Conservation (phyloP, 306 rosid species). For the Vigna mungo region DNA sequence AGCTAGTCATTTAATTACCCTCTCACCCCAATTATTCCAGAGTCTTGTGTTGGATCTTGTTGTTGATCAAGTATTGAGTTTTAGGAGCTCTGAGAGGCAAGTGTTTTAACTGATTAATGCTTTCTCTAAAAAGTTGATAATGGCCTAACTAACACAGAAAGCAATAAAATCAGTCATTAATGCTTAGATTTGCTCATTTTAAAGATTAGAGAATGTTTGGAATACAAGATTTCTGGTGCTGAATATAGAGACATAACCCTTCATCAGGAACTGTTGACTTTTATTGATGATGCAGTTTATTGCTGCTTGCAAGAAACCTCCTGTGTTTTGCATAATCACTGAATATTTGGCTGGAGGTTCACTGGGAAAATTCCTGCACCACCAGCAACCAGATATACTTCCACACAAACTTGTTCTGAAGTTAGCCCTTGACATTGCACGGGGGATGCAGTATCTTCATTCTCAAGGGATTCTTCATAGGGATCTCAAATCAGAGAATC, state of each 20-base stretch:
- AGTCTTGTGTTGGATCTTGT: background rate
- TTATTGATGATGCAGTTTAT: constrained; percentile 66
- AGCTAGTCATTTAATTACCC: constrained; percentile 10
- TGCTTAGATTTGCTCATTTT: background rate
- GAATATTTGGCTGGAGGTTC: constrained; percentile 94
- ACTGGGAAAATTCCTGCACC: constrained; percentile 83
- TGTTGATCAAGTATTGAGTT: constrained; percentile 9
- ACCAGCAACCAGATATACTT: constrained; percentile 76
- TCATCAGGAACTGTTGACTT: constrained; percentile 27
- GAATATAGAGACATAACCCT: background rate
- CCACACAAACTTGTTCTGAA: constrained; percentile 76
- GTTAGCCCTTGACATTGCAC: constrained; percentile 77
- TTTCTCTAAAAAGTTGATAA: constrained; percentile 28
- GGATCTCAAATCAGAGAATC: constrained; percentile 96
- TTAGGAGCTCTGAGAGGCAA: background rate
- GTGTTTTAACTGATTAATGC: constrained; percentile 27
- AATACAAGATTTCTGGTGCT: constrained; percentile 24
- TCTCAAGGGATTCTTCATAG: constrained; percentile 94
- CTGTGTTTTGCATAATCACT: constrained; percentile 91
- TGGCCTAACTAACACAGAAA: background rate
- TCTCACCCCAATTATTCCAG: constrained; percentile 22
- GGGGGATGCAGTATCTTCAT: constrained; percentile 93
- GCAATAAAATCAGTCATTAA: background rate
- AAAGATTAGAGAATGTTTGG: constrained; percentile 19
- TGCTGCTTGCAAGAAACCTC: constrained; percentile 98